Evolutionary conservation across 2,329 filamentous ascomycete species (phyloP), one percentile per base, ranked within the genome.

Genomic region (Colletotrichum zoysiae): DNA sequence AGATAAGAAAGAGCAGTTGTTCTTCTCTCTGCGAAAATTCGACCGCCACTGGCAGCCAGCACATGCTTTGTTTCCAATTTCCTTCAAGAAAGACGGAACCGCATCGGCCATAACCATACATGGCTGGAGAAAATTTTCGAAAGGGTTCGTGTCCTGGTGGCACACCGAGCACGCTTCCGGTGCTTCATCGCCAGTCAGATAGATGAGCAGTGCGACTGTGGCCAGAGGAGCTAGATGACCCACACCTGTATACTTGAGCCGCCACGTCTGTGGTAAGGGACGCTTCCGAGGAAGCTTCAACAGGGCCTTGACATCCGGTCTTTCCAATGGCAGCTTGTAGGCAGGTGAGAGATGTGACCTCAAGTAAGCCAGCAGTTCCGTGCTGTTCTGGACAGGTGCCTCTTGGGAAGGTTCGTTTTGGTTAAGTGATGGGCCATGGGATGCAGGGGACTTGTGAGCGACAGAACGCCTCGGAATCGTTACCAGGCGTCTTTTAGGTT

Each of bases 31-130:
- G 7, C 77, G 75, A 2, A 76, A 61, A 40, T 77, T 70, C 8
- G 73, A 70, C 40, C 72, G 78, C 69, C 82, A 83, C 44, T 71
- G 76, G 53, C 79, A 81, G 3, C 78, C 76, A 0, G 80, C 78
- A 68, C 81, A 83, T 6, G 76, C 74, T 9, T 59, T 6, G 59
- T 56, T 48, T 73, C 75, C 78, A 1, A 75, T 59, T 9, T 62
- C 42, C 26, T 74, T 75, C 1, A 76, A 74, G 3, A 66, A 57
- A 0, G 42, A 11, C 0, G 77, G 66, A 57, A 81, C 65, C 0
- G 42, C 38, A 2, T 44, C 8, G 0, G 80, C 76, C 18, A 81
- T 64, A 2, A 73, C 74, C 3, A 83, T 70, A 65, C 81, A 83
- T 0, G 66, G 66, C 0, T 65, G 53, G 4, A 71, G 65, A n/a